These are phyloP conservation scores for Pistacia integerrima DNA, from an alignment of 345 rosid genomes.

Conservation along the genomic window DNA sequence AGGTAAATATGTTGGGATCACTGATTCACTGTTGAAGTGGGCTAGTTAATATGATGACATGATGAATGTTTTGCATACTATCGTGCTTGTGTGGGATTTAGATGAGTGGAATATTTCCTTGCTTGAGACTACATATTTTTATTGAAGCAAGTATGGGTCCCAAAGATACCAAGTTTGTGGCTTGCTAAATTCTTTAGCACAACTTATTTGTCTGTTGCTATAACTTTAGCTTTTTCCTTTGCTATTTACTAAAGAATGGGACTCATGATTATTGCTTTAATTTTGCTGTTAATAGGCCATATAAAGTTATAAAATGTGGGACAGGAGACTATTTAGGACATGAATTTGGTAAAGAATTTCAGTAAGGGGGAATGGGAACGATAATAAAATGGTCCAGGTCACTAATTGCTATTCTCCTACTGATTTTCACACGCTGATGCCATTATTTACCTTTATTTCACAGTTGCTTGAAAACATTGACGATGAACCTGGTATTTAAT, in stretches of 20 bases:
- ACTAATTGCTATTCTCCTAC: neutral
- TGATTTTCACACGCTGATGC: neutral
- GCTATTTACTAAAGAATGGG: neutral
- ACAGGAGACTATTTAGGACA: neutral
- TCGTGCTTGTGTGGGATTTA: neutral
- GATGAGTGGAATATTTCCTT: neutral
- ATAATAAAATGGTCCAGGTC: neutral
- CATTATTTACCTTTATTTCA: neutral
- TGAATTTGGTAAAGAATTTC: neutral
- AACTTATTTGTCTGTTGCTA: slow-evolving; percentile 1
- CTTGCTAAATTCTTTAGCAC: neutral
- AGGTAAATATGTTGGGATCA: neutral
- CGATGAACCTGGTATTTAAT: neutral
- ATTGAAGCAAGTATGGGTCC: neutral
- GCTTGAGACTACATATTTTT: neutral
- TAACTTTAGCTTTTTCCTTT: neutral
- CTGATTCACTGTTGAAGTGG: neutral
- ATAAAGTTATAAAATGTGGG: neutral
- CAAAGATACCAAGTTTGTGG: neutral
- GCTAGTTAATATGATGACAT: neutral
- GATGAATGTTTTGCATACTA: neutral
- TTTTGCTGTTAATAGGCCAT: neutral
- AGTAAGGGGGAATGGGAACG: neutral
- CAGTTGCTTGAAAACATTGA: neutral
- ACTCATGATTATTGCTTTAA: neutral